Evolutionary conservation across 2,329 filamentous ascomycete genomes (phyloP), one percentile per base, ranked within the genome.

Genomic region (Zasmidium angulare): DNA sequence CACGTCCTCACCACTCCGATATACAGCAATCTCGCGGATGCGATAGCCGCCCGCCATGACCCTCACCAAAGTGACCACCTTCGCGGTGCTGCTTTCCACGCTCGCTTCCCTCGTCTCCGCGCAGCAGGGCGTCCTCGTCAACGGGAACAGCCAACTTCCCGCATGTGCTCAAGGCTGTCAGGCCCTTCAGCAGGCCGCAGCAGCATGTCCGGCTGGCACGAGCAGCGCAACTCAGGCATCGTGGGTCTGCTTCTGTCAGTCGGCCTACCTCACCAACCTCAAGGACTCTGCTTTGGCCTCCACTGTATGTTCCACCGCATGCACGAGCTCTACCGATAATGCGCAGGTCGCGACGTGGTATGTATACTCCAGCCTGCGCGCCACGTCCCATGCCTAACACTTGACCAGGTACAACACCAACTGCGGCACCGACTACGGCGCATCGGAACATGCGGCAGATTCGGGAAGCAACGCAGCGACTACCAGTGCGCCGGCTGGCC

Each of bases 231-330:
- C 81, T 50, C 72, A 81, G 46, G 69, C 74, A 20, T 82, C 79
- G 47, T 90, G 85, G 53, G 79, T 81, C 36, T 96, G 91, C 76
- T 92, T 96, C 77, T 96, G 91, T 77, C 77, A 81, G 67, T 85
- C 88, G 52, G 64, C 79, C 12, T 77, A 81, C 21, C 81, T 95
- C 2, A 76, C 80, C 2, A 74, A 80, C 9, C 86, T 91, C 57
- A 82, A 83, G 29, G 82, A 80, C 31, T 79, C 82, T 1, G 62
- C 64, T 2, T 56, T 24, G 4, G 68, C 2, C 3, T 14, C 36
- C 6, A 17, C 36, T 17, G 82, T 90, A 14, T 93, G 90, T 75
- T 83, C 86, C 60, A 68, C 76, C 69, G 75, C 79, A 12, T 77
- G 75, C 7, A 65, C 69, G 24, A 72, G 78, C 2, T 67, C 81